Conservation (phyloP, 2,329 filamentous ascomycete species). For the Rhinocladiella similis region DNA sequence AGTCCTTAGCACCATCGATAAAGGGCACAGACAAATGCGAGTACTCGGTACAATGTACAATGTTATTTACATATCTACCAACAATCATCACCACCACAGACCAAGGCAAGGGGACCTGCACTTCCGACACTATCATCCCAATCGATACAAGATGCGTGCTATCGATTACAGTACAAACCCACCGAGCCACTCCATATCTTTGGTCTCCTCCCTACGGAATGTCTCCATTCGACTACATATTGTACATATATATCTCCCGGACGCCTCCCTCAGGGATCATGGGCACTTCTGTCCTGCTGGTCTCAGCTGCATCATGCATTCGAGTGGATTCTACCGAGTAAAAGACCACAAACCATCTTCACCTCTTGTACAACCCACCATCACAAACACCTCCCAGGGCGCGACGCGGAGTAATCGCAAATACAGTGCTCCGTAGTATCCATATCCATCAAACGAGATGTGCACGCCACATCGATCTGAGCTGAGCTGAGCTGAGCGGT, state of each 20-base stretch:
- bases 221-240: too few species aligned
- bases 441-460: too few species aligned
- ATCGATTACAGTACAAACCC: not conserved
- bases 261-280: not conserved
- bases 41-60: too few species aligned
- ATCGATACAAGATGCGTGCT: slow-evolving; percentile 1
- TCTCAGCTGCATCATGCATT: slow-evolving; percentile 16
- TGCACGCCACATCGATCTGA: too few species aligned
- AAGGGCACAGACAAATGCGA: too few species aligned
- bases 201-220: too few species aligned
- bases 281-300: not conserved
- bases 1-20: too few species aligned
- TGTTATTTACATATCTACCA: not conserved
- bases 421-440: too few species aligned
- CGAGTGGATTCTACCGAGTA: slow-evolving; percentile 9
- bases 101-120: not conserved
- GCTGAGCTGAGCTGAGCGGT: too few species aligned
- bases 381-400: not conserved
- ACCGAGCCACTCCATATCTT: too few species aligned
- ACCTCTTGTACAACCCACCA: not conserved
- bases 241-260: too few species aligned
- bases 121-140: not conserved
- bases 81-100: not conserved
- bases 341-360: not conserved
- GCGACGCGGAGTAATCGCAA: not conserved